These are phyloP conservation scores for Fulvia fulva DNA, from an alignment of 2,329 filamentous ascomycete genomes.

Conservation along the genomic window DNA sequence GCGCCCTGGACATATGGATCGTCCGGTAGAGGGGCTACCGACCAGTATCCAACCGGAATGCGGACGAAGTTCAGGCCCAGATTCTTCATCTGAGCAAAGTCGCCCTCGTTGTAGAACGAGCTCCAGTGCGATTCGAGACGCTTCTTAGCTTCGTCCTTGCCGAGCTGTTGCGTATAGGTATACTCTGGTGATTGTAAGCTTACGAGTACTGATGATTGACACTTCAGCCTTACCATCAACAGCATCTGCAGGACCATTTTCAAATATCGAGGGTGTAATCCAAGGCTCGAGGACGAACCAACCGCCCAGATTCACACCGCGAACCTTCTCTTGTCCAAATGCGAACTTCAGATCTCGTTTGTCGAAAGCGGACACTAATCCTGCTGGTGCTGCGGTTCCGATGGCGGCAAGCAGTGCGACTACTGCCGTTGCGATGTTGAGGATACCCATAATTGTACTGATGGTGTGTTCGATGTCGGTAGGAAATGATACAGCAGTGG, in stretches of 20 bases:
- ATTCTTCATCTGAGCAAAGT: slow-evolving; percentile 40
- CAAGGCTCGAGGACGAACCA: slow-evolving; percentile 63
- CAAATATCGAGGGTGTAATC: slow-evolving; percentile 61
- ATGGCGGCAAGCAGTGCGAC: slow-evolving; percentile 25
- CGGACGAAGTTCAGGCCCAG: slow-evolving; percentile 42
- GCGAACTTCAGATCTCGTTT: slow-evolving; percentile 40
- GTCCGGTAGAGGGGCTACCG: slow-evolving; percentile 50
- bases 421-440: slow-evolving; percentile 20
- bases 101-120: slow-evolving; percentile 38
- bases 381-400: slow-evolving; percentile 21
- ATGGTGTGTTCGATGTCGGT: neutral
- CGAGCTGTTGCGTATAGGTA: slow-evolving; percentile 40
- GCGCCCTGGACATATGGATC: slow-evolving; percentile 48
- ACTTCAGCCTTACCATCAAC: slow-evolving; percentile 45
- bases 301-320: slow-evolving; percentile 61
- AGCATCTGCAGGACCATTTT: slow-evolving; percentile 43
- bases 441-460: slow-evolving; percentile 19
- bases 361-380: slow-evolving; percentile 16
- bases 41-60: slow-evolving; percentile 54
- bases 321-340: slow-evolving; percentile 53
- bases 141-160: slow-evolving; percentile 40
- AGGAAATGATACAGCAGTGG: neutral
- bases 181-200: slow-evolving; percentile 24
- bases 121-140: slow-evolving; percentile 40
- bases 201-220: neutral